Percentiles rank a stretch among this genome's conserved stretches.
phyloP scores from a whole-genome alignment of 2,329 filamentous ascomycete species.

The Saccharata proteae region DNA sequence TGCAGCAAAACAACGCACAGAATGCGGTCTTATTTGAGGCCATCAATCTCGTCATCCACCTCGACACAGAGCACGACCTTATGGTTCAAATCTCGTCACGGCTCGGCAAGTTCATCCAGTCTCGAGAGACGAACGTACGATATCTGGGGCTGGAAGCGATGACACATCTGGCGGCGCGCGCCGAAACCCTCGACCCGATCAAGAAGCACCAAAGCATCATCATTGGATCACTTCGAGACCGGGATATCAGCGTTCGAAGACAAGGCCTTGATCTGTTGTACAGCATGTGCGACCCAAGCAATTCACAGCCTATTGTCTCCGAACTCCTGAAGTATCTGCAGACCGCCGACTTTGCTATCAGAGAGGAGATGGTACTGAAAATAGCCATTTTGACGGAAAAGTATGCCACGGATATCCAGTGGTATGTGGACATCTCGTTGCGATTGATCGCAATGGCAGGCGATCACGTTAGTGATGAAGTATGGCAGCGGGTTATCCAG shows the following conservation, averaged over 20 bases:
- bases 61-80: slow-evolving; percentile 85
- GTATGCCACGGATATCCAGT: slow-evolving; percentile 95
- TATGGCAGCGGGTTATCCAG: slow-evolving; percentile 97
- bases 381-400: slow-evolving; percentile 98
- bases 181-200: slow-evolving; percentile 91
- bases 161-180: slow-evolving; percentile 89
- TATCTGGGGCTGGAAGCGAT: slow-evolving; percentile 95
- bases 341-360: slow-evolving; percentile 92
- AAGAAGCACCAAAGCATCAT: slow-evolving; percentile 98
- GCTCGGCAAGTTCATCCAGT: slow-evolving; percentile 91
- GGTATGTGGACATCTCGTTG: slow-evolving; percentile 97
- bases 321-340: slow-evolving; percentile 91
- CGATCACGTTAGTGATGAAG: slow-evolving; percentile 96
- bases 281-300: slow-evolving; percentile 98
- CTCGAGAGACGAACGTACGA: slow-evolving; percentile 90
- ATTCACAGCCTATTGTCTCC: slow-evolving; percentile 83
- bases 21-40: slow-evolving; percentile 97
- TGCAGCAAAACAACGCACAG: slow-evolving; percentile 98
- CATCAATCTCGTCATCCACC: slow-evolving; percentile 94
- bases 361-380: slow-evolving; percentile 98
- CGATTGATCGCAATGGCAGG: slow-evolving; percentile 91
- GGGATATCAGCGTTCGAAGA: slow-evolving; percentile 91
- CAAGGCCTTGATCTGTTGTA: slow-evolving; percentile 94
- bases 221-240: slow-evolving; percentile 81
- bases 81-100: slow-evolving; percentile 93